Base-by-base conservation (phyloP, 169 alveolate genomes). In the Plasmodium gonderi region DNA sequence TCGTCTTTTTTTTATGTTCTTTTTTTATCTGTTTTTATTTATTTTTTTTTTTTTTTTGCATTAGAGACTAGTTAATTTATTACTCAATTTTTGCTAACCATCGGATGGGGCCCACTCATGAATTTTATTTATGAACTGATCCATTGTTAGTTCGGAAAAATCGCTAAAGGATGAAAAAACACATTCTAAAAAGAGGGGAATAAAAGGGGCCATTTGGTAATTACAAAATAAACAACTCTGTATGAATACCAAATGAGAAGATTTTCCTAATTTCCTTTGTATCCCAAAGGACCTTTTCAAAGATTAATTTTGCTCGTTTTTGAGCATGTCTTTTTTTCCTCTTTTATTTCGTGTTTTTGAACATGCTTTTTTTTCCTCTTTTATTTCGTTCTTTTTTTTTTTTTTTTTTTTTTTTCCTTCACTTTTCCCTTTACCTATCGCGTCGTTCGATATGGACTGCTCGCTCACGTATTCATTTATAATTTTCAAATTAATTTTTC, bases 71-170 rank as follows among this genome's bases (percentile, higher is more conserved):
- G 40, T 23, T 5, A 4, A 77, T 6, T 6, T 77, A 42, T 23
- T 65, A 17, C 29, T 2, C 20, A 67, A n/a, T 49, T 47, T 47
- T 76, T 36, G 42, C 54, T 8, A 36, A 87, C 93, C 93, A 51
- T 87, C 93, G n/a, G 93, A 87, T 4, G 93, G 93, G 74, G 93
- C 93, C 93, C 93, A 87, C 45, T 87, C 93, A 17, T 87, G 93
- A 36, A 87, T 87, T 75, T 74, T 74, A 40, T 54, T 74, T 74
- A 87, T 87, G 20, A 87, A 87, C 29, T 72, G 78, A 33, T 72
- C 87, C 67, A n/a, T 87, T 65, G 93, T 87, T 67, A 87, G 79
- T n/a, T 75, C 40, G 26, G 77, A 79, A 11, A 51, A 65, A 65
- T 87, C 87, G 38, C 93, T 87, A 54, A 87, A 87, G 47, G 93